A percentile compares a stretch with the other conserved stretches of the same genome.
phyloP scores from a whole-genome alignment of 1,284 basidiomycete species.

The Boletus smithii region DNA sequence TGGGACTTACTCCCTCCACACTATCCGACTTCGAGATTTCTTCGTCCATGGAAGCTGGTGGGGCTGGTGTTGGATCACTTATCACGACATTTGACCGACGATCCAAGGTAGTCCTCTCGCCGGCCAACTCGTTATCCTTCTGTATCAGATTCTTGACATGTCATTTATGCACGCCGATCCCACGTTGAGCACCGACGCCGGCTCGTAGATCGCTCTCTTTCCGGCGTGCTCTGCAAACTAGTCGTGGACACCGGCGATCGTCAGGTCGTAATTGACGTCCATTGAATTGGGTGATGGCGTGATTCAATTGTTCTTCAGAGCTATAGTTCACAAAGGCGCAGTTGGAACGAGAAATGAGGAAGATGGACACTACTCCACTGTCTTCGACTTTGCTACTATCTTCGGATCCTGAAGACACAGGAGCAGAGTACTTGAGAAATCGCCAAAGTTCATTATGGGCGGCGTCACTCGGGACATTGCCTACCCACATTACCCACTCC shows the following conservation, averaged over 20 bases:
- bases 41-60: constrained; percentile 43
- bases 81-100: background rate
- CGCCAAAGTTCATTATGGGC: constrained; percentile 85
- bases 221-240: constrained; percentile 84
- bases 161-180: constrained; percentile 77
- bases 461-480: constrained; percentile 84
- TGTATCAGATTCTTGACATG: constrained; percentile 66
- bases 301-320: constrained; percentile 57
- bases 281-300: constrained; percentile 73
- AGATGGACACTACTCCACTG: constrained; percentile 80
- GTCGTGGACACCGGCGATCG: constrained; percentile 70
- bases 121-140: constrained; percentile 34
- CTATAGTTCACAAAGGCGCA: constrained; percentile 93
- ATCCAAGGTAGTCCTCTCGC: constrained; percentile 17
- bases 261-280: constrained; percentile 60
- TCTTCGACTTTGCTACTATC: constrained; percentile 13
- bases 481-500: constrained; percentile 96
- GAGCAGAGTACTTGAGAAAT: constrained; percentile 63
- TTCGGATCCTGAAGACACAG: constrained; percentile 9
- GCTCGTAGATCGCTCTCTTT: constrained; percentile 86
- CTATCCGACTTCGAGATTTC: constrained; percentile 23
- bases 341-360: constrained; percentile 88
- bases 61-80: constrained; percentile 17
- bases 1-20: background rate
- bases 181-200: constrained; percentile 89